Conservation (phyloP, 129 eudicot genomes). For the Centella asiatica region DNA sequence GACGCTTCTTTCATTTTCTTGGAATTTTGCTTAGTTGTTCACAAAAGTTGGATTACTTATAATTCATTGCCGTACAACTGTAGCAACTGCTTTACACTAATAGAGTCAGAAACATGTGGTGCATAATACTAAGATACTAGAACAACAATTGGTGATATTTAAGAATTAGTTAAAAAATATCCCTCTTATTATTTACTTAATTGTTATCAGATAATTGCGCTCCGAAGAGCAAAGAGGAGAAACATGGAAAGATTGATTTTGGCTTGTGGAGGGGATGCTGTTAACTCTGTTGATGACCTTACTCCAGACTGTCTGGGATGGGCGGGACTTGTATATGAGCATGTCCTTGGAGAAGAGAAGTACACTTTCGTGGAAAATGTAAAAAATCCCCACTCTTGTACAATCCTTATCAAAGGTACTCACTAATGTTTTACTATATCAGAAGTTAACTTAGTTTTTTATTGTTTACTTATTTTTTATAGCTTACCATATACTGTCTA, state of each 20-base stretch:
- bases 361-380: constrained; percentile 92
- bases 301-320: constrained; percentile 87
- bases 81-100: too few species aligned
- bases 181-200: constrained; percentile 14
- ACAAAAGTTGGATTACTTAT: too few species aligned
- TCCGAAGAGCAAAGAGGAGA: constrained; percentile 89
- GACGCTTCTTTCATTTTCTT: too few species aligned
- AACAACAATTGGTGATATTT: too few species aligned
- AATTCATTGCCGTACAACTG: too few species aligned
- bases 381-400: constrained; percentile 76
- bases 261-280: constrained; percentile 97
- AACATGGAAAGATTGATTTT: constrained; percentile 86
- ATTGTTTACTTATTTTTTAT: too few species aligned
- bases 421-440: not conserved
- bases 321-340: constrained; percentile 96
- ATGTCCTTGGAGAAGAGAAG: constrained; percentile 94
- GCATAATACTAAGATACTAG: too few species aligned
- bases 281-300: constrained; percentile 84
- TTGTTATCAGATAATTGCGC: constrained; percentile 64
- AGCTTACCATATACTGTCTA: too few species aligned
- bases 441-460: too few species aligned
- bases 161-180: too few species aligned
- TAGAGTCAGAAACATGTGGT: too few species aligned
- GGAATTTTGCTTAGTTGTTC: too few species aligned
- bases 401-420: constrained; percentile 82